Evolutionary conservation across 2,329 filamentous ascomycete genomes (phyloP).

Genomic region (Monosporascus sp.): DNA sequence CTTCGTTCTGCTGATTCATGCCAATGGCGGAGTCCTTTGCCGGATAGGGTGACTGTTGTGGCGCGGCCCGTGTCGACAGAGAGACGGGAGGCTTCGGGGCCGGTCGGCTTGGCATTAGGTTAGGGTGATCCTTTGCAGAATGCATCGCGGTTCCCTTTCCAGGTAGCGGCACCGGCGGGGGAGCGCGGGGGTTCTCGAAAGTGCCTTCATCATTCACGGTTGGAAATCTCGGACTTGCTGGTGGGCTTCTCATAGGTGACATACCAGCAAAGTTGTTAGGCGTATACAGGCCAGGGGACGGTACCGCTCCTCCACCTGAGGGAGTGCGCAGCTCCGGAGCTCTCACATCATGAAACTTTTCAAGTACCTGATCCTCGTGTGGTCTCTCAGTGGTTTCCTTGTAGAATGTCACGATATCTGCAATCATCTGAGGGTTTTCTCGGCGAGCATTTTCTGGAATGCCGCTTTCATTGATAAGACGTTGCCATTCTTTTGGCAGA

Average conservation of each 20-base stretch:
- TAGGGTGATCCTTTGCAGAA: slow-evolving; percentile 45
- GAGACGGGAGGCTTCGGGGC: slow-evolving; percentile 80
- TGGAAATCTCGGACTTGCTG: slow-evolving; percentile 80
- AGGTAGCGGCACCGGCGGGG: slow-evolving; percentile 74
- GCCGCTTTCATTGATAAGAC: slow-evolving; percentile 88
- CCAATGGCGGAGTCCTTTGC: slow-evolving; percentile 60
- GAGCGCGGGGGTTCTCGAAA: slow-evolving; percentile 93
- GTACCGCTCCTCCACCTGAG: slow-evolving; percentile 36
- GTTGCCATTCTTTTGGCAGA: slow-evolving; percentile 96
- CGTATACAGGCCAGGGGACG: slow-evolving; percentile 49
- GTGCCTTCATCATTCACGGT: slow-evolving; percentile 80
- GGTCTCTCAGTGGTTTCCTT: slow-evolving; percentile 82
- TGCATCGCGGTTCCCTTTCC: slow-evolving; percentile 37
- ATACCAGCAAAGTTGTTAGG: slow-evolving; percentile 48
- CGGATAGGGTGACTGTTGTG: slow-evolving; percentile 49
- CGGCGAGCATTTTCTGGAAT: slow-evolving; percentile 95
- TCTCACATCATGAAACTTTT: slow-evolving; percentile 90
- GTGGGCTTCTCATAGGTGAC: slow-evolving; percentile 67
- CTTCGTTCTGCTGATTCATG: slow-evolving; percentile 53
- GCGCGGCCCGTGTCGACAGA: slow-evolving; percentile 51
- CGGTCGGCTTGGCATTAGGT: slow-evolving; percentile 72
- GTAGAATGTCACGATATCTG: slow-evolving; percentile 94
- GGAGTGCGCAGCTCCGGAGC: slow-evolving; percentile 46
- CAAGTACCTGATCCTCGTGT: slow-evolving; percentile 81
- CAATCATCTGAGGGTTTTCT: slow-evolving; percentile 90